Percentiles rank a stretch among this genome's conserved stretches.
Evolutionary conservation across 208 protist genomes (phyloP).

Genomic region (Balamuthia mandrillaris): DNA sequence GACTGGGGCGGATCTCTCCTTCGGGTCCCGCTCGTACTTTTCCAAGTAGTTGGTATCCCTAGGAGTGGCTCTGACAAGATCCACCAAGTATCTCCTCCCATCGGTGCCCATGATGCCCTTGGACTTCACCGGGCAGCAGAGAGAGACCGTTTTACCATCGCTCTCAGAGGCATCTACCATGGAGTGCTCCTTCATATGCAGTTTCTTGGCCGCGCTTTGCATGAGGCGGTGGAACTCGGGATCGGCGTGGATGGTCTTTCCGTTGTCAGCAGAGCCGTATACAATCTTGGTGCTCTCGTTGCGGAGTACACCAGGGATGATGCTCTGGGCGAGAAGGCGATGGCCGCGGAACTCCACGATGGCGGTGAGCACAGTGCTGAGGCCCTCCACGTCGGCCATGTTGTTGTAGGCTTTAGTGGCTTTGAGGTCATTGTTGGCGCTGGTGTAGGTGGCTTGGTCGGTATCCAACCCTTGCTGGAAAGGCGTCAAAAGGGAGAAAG

Average conservation of each 20-base stretch:
- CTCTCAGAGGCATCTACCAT: slow-evolving; percentile 27
- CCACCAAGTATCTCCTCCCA: slow-evolving; percentile 61
- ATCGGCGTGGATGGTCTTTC: slow-evolving; percentile 42
- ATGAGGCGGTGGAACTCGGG: slow-evolving; percentile 43
- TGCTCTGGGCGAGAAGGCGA: slow-evolving; percentile 56
- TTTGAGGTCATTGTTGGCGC: slow-evolving; percentile 54
- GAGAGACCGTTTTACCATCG: neutral
- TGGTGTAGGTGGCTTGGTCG: neutral
- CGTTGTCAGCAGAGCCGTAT: slow-evolving; percentile 61
- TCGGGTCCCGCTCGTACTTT: neutral
- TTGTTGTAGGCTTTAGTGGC: slow-evolving; percentile 38
- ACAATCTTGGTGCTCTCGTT: slow-evolving; percentile 42
- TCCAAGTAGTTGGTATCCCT: slow-evolving; percentile 55
- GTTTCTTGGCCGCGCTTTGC: slow-evolving; percentile 12
- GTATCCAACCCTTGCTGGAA: too few species aligned
- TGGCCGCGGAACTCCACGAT: slow-evolving; percentile 65
- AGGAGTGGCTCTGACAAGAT: slow-evolving; percentile 52
- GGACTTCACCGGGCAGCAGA: neutral
- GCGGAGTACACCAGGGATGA: slow-evolving; percentile 48
- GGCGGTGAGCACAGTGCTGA: slow-evolving; percentile 53
- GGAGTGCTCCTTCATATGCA: slow-evolving; percentile 53
- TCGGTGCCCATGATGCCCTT: slow-evolving; percentile 64
- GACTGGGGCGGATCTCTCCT: neutral
- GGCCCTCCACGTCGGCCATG: slow-evolving; percentile 44
- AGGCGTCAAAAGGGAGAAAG: too few species aligned